These are phyloP conservation scores for Irineochytrium annulatum DNA, from an alignment of 192 early-diverging fungal species.

Conservation along the genomic window DNA sequence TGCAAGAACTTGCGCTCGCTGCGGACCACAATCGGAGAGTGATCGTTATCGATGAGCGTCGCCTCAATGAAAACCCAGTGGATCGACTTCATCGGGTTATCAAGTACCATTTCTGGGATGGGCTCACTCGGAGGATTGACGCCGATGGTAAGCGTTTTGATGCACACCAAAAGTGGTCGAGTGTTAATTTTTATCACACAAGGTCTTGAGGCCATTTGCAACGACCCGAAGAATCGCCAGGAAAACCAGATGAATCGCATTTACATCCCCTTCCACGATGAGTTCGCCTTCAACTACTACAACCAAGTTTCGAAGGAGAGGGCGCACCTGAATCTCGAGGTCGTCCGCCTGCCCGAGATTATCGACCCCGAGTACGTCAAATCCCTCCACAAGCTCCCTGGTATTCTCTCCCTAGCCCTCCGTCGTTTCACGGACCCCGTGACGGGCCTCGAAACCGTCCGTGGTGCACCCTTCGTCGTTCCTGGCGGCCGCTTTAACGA, in stretches of 20 bases:
- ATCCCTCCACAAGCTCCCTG: slow-evolving; percentile 80
- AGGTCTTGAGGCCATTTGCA: slow-evolving; percentile 85
- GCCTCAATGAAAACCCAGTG: slow-evolving; percentile 92
- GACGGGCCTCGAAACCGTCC: slow-evolving; percentile 23
- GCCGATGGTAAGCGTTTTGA: slow-evolving; percentile 36
- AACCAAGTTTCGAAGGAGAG: slow-evolving; percentile 51
- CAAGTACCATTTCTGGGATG: slow-evolving; percentile 93
- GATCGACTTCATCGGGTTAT: slow-evolving; percentile 87
- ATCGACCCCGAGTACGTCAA: slow-evolving; percentile 91
- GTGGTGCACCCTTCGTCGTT: slow-evolving; percentile 86
- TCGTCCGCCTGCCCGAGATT: slow-evolving; percentile 75
- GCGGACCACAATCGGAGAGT: slow-evolving; percentile 79
- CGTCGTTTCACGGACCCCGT: slow-evolving; percentile 17
- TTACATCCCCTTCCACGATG: slow-evolving; percentile 85
- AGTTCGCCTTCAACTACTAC: slow-evolving; percentile 76
- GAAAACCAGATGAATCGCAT: slow-evolving; percentile 77
- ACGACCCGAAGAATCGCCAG: slow-evolving; percentile 85
- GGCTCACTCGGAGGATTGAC: slow-evolving; percentile 69
- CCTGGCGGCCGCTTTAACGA: slow-evolving; percentile 99
- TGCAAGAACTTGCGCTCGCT: slow-evolving; percentile 94
- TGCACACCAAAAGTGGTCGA: neutral
- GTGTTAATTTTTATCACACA: slow-evolving; percentile 20
- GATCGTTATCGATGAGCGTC: slow-evolving; percentile 83
- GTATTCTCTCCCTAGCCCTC: slow-evolving; percentile 83
- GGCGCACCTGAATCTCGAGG: slow-evolving; percentile 66